Conservation (phyloP, 2,329 filamentous ascomycete genomes). For the Aspergillus fischeri region DNA sequence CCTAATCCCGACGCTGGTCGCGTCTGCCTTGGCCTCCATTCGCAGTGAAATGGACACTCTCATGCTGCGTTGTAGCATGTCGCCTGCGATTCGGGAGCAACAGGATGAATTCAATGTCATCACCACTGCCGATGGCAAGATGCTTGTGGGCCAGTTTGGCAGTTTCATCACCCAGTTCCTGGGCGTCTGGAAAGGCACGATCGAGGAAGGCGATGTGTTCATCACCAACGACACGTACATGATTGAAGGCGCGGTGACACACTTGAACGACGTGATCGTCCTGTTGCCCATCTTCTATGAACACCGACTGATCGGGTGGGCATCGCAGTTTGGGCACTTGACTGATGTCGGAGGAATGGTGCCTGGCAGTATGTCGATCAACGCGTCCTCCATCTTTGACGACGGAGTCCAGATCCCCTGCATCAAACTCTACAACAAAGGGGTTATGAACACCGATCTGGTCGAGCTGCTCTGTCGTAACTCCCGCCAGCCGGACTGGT, state of each 20-base stretch:
- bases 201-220: slow-evolving; percentile 50
- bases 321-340: slow-evolving; percentile 50
- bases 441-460: slow-evolving; percentile 42
- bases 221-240: slow-evolving; percentile 51
- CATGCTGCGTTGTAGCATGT: slow-evolving; percentile 51
- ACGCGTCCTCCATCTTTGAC: slow-evolving; percentile 46
- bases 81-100: slow-evolving; percentile 48
- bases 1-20: slow-evolving; percentile 43
- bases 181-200: slow-evolving; percentile 43
- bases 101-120: slow-evolving; percentile 54
- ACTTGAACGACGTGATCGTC: slow-evolving; percentile 50
- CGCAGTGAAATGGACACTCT: slow-evolving; percentile 50
- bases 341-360: slow-evolving; percentile 47
- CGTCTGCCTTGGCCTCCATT: slow-evolving; percentile 43
- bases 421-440: slow-evolving; percentile 45
- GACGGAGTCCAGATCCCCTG: slow-evolving; percentile 50
- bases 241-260: slow-evolving; percentile 47
- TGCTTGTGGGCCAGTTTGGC: slow-evolving; percentile 51
- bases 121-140: slow-evolving; percentile 46
- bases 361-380: slow-evolving; percentile 49
- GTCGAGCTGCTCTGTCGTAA: slow-evolving; percentile 47
- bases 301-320: slow-evolving; percentile 45
- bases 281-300: slow-evolving; percentile 47
- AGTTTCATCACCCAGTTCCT: slow-evolving; percentile 49
- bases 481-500: slow-evolving; percentile 48